Conservation (phyloP, 1,139 yeast species). For the Candida sanyaensis region DNA sequence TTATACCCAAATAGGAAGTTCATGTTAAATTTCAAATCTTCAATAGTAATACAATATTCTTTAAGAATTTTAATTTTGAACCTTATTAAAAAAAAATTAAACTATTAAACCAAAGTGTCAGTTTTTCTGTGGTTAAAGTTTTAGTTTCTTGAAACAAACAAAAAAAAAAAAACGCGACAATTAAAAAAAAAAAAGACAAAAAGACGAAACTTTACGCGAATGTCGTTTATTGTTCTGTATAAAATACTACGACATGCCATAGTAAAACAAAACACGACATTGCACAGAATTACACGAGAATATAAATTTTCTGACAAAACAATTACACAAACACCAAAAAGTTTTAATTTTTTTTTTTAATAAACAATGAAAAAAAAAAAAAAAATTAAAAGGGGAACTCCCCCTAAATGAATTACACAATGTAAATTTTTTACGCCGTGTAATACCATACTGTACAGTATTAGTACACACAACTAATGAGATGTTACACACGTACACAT, state of each 20-base stretch:
- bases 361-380: no score
- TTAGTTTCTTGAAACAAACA: not conserved
- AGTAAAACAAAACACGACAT: not conserved
- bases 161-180: not conserved
- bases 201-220: not conserved
- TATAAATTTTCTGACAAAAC: not conserved
- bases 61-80: no score
- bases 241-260: not conserved
- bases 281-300: not conserved
- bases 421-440: no score
- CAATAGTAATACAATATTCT: no score
- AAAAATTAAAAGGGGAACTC: not conserved
- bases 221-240: not conserved
- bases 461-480: no score
- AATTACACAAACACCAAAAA: constrained; percentile 2
- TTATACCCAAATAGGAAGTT: no score
- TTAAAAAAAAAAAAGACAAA: not conserved
- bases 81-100: no score
- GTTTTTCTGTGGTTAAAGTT: not conserved
- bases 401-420: not conserved
- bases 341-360: not conserved
- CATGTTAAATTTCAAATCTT: no score
- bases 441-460: no score
- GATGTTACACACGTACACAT: no score
- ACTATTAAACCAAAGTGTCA: no score